Base-by-base conservation (phyloP, 306 rosid genomes). In the Cucurbita pepo region DNA sequence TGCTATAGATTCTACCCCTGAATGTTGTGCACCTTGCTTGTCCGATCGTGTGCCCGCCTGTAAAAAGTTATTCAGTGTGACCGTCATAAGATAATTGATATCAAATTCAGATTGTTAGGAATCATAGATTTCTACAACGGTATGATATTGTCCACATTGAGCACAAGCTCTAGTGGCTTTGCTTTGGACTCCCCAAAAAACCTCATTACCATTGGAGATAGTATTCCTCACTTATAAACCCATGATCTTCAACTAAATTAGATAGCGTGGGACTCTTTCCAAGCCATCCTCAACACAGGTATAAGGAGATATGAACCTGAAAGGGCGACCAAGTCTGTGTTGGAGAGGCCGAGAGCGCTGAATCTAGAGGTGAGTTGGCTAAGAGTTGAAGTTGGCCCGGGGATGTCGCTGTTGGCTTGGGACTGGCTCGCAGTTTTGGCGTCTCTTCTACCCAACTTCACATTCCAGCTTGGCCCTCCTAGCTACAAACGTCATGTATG, bases 361-460 rank as follows among this genome's bases (percentile, higher is more conserved):
- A 86, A 90, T 53, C 82, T 79, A 15, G 88, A 82, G 79, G 83
- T 71, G 81, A 90, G 96, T 71, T 77, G 89, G 75, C 64, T 86
- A 8, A 90, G 85, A 82, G 56, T 86, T 6, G 84, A 87, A 52
- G 86, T 69, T 36, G 97, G 98, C 72, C 84, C 71, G 22, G 98
- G 98, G 55, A 94, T 88, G 51, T 69, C 78, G 0, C 77, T 89
- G 73, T 90, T 90, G 15, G 98, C 96, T 16, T 89, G 97, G 12
- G 92, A 73, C 41, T 30, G 80, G 79, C 97, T 94, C 0, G 98
- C 58, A 0, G 84, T 87, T 44, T 30, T 88, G 0, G 96, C 79
- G 43, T 94, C 98, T 81, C 97, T 88, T 84, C 98, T 86, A 77
- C 97, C 97, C 55, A 94, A 79, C 70, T 89, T 94, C 2, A 90